Conservation (phyloP, 1,284 basidiomycete species). For the Puccinia hordei region DNA sequence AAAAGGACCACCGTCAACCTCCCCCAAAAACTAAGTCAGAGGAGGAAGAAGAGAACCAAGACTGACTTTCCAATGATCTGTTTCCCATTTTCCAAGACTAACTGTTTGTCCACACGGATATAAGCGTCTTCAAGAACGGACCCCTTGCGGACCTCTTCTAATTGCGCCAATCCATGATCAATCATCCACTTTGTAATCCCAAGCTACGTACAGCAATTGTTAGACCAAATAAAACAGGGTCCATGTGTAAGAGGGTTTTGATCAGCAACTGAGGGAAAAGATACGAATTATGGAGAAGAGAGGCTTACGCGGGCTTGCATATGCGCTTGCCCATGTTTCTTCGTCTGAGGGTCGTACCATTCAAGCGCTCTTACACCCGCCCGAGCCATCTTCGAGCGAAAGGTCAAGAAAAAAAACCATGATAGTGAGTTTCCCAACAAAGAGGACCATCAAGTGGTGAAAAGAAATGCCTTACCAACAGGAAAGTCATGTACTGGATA, state of each 20-base stretch:
- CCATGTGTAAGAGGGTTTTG: no score
- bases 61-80: constrained; percentile 66
- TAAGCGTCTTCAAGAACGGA: constrained; percentile 70
- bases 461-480: constrained; percentile 69
- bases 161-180: constrained; percentile 68
- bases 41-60: neutral
- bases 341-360: constrained; percentile 74
- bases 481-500: constrained; percentile 76
- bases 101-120: constrained; percentile 70
- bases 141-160: constrained; percentile 67
- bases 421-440: no score
- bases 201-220: no score
- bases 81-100: constrained; percentile 69
- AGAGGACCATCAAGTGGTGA: neutral
- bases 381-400: constrained; percentile 23
- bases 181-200: constrained; percentile 79
- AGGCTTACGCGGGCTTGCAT: constrained; percentile 71
- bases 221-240: no score
- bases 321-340: constrained; percentile 86
- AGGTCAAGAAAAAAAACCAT: neutral
- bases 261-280: no score
- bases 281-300: constrained; percentile 11
- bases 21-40: neutral
- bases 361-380: constrained; percentile 67
- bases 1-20: no score